phyloP scores from a whole-genome alignment of 495 filamentous ascomycete genomes.

The Aspergillus affinis region DNA sequence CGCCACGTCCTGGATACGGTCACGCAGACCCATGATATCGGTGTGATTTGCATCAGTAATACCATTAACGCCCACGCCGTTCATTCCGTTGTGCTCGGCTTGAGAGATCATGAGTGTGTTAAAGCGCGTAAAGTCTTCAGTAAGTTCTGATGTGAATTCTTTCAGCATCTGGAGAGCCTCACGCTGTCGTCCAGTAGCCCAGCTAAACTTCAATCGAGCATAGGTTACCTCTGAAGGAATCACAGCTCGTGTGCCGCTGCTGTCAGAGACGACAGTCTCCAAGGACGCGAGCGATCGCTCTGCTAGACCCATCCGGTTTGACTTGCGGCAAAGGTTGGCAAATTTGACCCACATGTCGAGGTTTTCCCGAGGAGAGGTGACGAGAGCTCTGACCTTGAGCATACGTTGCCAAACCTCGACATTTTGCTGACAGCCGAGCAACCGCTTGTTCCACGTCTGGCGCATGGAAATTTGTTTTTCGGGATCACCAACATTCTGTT shows the following conservation, averaged over 20 bases:
- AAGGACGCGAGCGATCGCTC: conserved; percentile 89
- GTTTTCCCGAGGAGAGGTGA: conserved; percentile 86
- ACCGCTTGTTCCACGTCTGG: conserved; percentile 88
- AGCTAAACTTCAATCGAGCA: conserved; percentile 91
- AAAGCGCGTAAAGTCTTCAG: conserved; percentile 67
- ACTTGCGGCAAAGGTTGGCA: conserved; percentile 95
- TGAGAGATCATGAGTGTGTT: conserved; percentile 53
- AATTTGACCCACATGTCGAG: conserved; percentile 99
- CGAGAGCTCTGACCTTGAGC: conserved; percentile 90
- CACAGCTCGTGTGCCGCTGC: conserved; percentile 48
- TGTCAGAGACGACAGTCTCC: conserved; percentile 61
- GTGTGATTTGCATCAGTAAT: conserved; percentile 46
- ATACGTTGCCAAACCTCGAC: conserved; percentile 98
- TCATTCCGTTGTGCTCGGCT: conserved; percentile 41
- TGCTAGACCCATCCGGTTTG: conserved; percentile 88
- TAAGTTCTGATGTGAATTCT: conserved; percentile 75
- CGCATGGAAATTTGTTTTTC: conserved; percentile 90
- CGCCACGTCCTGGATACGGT: conserved; percentile 42
- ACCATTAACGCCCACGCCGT: conserved; percentile 66
- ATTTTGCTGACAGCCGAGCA: conserved; percentile 94
- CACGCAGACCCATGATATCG: conserved; percentile 37
- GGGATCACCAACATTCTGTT: conserved; percentile 74
- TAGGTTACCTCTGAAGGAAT: conserved; percentile 81
- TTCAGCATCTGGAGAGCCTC: conserved; percentile 75
- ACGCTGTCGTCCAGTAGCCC: conserved; percentile 71